Evolutionary conservation across 2,329 filamentous ascomycete genomes (phyloP).

Genomic region (Fusarium pseudonygamai): DNA sequence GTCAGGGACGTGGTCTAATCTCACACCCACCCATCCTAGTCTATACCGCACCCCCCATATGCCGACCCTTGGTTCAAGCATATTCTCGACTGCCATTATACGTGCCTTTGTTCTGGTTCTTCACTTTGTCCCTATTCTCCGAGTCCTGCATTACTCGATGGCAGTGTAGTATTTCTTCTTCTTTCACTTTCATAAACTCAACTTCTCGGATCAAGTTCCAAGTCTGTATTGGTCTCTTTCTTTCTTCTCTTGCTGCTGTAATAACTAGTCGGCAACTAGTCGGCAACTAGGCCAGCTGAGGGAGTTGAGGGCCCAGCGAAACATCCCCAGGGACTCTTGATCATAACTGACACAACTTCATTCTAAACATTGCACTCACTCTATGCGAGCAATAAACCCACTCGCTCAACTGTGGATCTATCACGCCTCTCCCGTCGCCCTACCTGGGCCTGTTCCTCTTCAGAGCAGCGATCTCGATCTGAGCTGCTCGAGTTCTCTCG

Average conservation of each 20-base stretch:
- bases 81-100: background rate
- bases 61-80: constrained; percentile 10
- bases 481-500: constrained; percentile 3
- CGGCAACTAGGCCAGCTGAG: constrained; percentile 26
- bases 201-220: constrained; percentile 9
- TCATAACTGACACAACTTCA: constrained; percentile 34
- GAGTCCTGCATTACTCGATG: background rate
- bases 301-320: constrained; percentile 34
- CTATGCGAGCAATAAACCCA: constrained; percentile 42
- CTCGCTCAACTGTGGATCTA: constrained; percentile 37
- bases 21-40: constrained; percentile 5
- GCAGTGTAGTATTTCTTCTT: background rate
- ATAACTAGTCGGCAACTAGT: constrained; percentile 20
- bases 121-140: constrained; percentile 8
- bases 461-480: constrained; percentile 42
- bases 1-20: constrained; percentile 9
- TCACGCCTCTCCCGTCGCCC: constrained; percentile 44
- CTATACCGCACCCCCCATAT: constrained; percentile 4
- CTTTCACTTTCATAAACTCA: background rate
- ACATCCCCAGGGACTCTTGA: constrained; percentile 34
- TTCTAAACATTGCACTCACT: constrained; percentile 31
- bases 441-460: constrained; percentile 22
- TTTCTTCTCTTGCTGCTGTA: constrained; percentile 14
- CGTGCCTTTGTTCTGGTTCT: constrained; percentile 23
- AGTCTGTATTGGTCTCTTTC: constrained; percentile 8